Evolutionary conservation across 441 rosid genomes (phyloP).

Genomic region (Gossypium davidsonii): DNA sequence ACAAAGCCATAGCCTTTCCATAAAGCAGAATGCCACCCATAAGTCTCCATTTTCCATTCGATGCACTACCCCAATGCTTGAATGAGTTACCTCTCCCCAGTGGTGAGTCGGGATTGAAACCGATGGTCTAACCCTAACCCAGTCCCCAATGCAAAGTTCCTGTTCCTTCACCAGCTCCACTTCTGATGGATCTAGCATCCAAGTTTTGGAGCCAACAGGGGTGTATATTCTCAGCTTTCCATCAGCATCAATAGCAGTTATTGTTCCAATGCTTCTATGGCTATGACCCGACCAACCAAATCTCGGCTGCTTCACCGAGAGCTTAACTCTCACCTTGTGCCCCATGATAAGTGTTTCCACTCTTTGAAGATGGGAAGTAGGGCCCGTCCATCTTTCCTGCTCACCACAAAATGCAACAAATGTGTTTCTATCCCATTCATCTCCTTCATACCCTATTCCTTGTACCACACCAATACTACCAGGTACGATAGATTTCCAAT

Average conservation of each 20-base stretch:
- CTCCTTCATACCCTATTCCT: slow-evolving; percentile 78
- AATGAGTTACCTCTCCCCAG: slow-evolving; percentile 94
- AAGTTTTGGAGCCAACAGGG: slow-evolving; percentile 79
- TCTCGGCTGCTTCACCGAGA: slow-evolving; percentile 81
- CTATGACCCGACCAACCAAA: slow-evolving; percentile 94
- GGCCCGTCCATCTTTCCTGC: slow-evolving; percentile 91
- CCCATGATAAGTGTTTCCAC: slow-evolving; percentile 59
- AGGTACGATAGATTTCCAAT: slow-evolving; percentile 79
- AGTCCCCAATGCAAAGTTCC: slow-evolving; percentile 75
- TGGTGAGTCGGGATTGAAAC: slow-evolving; percentile 73
- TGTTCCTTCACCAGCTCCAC: slow-evolving; percentile 78
- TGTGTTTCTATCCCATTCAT: slow-evolving; percentile 79
- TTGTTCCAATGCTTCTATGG: slow-evolving; percentile 71
- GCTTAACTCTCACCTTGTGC: slow-evolving; percentile 72
- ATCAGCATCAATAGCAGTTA: slow-evolving; percentile 87
- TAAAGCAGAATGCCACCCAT: slow-evolving; percentile 83
- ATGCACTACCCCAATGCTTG: slow-evolving; percentile 86
- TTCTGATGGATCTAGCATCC: slow-evolving; percentile 98
- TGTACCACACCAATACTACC: slow-evolving; percentile 83
- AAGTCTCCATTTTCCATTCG: slow-evolving; percentile 74
- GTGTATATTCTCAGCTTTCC: slow-evolving; percentile 92
- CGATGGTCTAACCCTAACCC: slow-evolving; percentile 73
- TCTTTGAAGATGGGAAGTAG: slow-evolving; percentile 60
- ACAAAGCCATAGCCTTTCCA: slow-evolving; percentile 91
- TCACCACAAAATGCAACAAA: slow-evolving; percentile 84